These are phyloP conservation scores for Neophaeococcomyces aloes DNA, from an alignment of 2,329 filamentous ascomycete species.

Conservation along the genomic window DNA sequence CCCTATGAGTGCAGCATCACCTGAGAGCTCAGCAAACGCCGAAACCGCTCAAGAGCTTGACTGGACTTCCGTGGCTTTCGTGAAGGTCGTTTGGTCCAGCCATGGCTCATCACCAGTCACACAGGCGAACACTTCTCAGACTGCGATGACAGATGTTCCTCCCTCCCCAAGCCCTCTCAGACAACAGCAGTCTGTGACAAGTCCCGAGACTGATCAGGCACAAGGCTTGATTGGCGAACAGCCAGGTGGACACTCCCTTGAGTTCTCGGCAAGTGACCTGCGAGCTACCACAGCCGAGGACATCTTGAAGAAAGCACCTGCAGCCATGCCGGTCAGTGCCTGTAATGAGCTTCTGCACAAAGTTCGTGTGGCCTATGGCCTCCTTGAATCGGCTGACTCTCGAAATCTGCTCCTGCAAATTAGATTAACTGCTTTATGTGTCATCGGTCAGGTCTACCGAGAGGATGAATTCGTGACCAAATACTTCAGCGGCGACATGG, in stretches of 20 bases:
- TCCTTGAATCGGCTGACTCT: conserved; percentile 54
- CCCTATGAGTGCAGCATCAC: conserved; percentile 24
- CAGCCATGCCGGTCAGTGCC: conserved; percentile 58
- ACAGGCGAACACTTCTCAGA: neutral
- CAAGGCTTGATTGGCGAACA: neutral
- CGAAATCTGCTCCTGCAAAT: conserved; percentile 69
- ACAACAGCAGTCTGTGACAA: conserved; percentile 17
- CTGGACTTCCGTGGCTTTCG: conserved; percentile 71
- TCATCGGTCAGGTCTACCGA: conserved; percentile 77
- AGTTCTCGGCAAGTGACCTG: conserved; percentile 15
- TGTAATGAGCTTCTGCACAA: conserved; percentile 80
- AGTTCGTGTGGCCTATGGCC: conserved; percentile 69
- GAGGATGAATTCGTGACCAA: conserved; percentile 78
- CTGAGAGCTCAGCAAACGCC: conserved; percentile 25
- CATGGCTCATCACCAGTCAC: conserved; percentile 20
- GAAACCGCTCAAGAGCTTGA: conserved; percentile 26
- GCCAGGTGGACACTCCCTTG: conserved; percentile 7
- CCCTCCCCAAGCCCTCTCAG: conserved; percentile 22
- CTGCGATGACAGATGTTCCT: neutral
- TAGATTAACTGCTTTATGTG: conserved; percentile 76
- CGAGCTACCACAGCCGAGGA: conserved; percentile 24
- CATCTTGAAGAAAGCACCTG: conserved; percentile 34
- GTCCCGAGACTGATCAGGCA: conserved; percentile 17
- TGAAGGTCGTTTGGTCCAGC: conserved; percentile 71
- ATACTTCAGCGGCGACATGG: conserved; percentile 74